These are phyloP conservation scores for Trametes pubescens DNA, from an alignment of 1,284 basidiomycete genomes.

Conservation along the genomic window DNA sequence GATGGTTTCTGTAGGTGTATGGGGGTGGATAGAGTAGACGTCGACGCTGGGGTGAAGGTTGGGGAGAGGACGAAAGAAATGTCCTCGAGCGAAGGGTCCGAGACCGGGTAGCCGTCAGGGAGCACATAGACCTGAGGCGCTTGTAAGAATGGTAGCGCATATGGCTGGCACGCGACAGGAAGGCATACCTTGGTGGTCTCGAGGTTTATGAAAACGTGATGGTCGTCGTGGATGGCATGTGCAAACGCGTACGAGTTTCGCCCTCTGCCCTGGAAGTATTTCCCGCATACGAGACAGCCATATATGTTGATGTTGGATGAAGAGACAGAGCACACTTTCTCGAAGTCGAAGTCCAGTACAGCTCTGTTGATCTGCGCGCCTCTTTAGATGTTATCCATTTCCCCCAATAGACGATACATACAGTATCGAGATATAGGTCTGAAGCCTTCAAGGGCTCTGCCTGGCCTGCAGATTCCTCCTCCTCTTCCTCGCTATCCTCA, in stretches of 20 bases:
- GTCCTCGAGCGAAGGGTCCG: constrained; percentile 94
- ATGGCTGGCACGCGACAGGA: constrained; percentile 5
- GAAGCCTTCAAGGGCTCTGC: constrained; percentile 65
- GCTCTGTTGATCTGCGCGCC: constrained; percentile 77
- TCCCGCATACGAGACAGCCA: constrained; percentile 97
- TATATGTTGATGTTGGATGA: constrained; percentile 98
- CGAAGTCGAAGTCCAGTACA: constrained; percentile 97
- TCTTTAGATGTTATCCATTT: constrained; percentile 1
- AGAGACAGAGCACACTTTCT: constrained; percentile 97
- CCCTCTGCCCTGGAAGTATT: constrained; percentile 98
- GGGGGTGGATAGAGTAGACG: constrained; percentile 62
- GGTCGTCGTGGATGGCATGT: constrained; percentile 97
- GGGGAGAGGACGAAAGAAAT: constrained; percentile 93
- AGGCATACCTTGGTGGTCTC: constrained; percentile 84
- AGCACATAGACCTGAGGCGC: constrained; percentile 87
- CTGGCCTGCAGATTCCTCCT: constrained; percentile 53
- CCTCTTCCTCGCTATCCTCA: constrained; percentile 57
- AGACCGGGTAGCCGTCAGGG: constrained; percentile 97
- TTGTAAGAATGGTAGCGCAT: constrained; percentile 26
- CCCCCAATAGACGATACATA: constrained; percentile 48
- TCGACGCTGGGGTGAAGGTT: constrained; percentile 69
- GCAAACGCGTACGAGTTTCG: constrained; percentile 94
- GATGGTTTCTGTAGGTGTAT: constrained; percentile 75
- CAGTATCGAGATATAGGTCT: constrained; percentile 97
- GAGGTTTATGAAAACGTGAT: constrained; percentile 98